phyloP scores from a whole-genome alignment of 164 flowering plant genomes.

The Pachysandra terminalis region DNA sequence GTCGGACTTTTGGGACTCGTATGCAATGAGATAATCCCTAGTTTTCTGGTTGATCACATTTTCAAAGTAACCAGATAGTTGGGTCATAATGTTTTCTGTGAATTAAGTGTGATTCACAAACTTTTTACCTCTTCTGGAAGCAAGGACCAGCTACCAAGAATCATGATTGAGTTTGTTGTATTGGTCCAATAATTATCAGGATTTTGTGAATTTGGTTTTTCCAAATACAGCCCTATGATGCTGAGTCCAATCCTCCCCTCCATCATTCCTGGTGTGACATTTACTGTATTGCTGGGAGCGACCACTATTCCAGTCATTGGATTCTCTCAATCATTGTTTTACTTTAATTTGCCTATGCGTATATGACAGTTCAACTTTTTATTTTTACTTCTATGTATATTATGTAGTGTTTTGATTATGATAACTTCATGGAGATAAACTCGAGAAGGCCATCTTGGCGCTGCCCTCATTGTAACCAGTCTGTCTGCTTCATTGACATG shows the following conservation, averaged over 20 bases:
- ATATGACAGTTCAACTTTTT: not conserved
- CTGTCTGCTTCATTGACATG: slow-evolving; percentile 53
- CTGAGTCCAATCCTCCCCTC: not conserved
- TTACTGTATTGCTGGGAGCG: not conserved
- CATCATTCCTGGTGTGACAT: not conserved
- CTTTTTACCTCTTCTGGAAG: not conserved
- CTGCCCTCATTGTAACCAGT: slow-evolving; percentile 87
- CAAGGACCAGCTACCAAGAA: no score
- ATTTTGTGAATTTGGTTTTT: not conserved
- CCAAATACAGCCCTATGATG: not conserved
- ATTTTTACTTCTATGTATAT: slow-evolving; percentile 1
- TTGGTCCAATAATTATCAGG: not conserved
- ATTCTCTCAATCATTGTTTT: no score
- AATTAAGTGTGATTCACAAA: not conserved
- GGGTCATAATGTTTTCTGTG: not conserved
- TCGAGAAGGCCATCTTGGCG: slow-evolving; percentile 83
- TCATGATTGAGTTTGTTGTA: no score
- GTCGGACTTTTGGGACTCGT: not conserved
- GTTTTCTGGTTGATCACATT: not conserved
- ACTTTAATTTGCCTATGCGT: not conserved
- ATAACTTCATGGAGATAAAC: slow-evolving; percentile 64
- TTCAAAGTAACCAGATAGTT: not conserved
- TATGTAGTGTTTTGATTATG: slow-evolving; percentile 75
- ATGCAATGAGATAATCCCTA: not conserved
- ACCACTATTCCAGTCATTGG: not conserved